Conservation (phyloP, 1,284 basidiomycete species). For the Cutaneotrichosporon dermatis region DNA sequence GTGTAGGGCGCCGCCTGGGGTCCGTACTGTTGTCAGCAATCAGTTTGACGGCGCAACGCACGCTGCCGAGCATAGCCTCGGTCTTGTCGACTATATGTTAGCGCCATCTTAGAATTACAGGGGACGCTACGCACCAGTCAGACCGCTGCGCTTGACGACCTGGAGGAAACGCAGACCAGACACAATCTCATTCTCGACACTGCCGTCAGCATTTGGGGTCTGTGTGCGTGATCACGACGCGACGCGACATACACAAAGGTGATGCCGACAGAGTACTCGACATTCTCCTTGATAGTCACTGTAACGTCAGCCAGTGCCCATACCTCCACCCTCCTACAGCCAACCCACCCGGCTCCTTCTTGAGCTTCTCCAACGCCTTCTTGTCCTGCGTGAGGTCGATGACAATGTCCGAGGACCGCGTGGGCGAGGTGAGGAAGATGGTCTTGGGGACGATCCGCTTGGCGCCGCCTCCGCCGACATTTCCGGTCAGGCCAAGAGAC, state of each 20-base stretch:
- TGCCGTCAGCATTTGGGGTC: neutral
- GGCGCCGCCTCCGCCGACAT: conserved; percentile 32
- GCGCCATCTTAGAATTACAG: conserved; percentile 21
- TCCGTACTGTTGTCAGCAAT: conserved; percentile 41
- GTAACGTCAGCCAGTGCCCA: conserved; percentile 4
- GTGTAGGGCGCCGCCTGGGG: conserved; percentile 46
- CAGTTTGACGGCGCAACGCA: neutral
- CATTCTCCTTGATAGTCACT: conserved; percentile 55
- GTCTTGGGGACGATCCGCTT: conserved; percentile 48
- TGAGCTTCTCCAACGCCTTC: conserved; percentile 49
- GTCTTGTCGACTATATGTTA: conserved; percentile 38
- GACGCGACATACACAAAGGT: conserved; percentile 39
- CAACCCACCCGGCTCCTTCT: conserved; percentile 51
- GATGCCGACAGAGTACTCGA: conserved; percentile 56
- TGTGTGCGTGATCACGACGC: neutral
- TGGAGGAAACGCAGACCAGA: conserved; percentile 55
- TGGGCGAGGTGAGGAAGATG: conserved; percentile 52
- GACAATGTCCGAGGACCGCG: conserved; percentile 46
- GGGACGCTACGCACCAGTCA: conserved; percentile 37
- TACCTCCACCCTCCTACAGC: neutral
- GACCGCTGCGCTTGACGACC: conserved; percentile 51
- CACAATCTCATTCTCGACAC: conserved; percentile 52
- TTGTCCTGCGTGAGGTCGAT: conserved; percentile 50
- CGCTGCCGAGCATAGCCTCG: conserved; percentile 53
- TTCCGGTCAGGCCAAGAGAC: conserved; percentile 52